Evolutionary conservation across 73 alveolate species (phyloP).

Genomic region (Uronychia binucleata): DNA sequence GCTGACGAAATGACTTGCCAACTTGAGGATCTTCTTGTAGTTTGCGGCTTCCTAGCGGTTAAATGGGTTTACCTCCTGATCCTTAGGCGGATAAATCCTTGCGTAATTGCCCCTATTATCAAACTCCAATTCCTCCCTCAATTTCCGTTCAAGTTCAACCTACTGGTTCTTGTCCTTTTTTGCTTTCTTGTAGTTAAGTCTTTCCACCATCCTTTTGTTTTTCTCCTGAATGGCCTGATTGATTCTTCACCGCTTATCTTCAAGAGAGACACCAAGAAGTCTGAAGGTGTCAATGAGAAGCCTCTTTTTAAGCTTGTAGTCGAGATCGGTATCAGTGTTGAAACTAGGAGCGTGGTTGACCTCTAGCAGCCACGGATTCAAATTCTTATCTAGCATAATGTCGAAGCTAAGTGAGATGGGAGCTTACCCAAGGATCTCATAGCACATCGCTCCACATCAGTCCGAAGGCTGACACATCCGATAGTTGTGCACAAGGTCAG

Average conservation of each 20-base stretch:
- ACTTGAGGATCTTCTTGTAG: neutral
- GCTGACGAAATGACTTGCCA: neutral
- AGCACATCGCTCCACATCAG: constrained; percentile 59
- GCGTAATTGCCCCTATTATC: constrained; percentile 52
- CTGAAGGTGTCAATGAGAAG: constrained; percentile 58
- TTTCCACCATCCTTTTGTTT: constrained; percentile 34
- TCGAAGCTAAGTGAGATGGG: constrained; percentile 18
- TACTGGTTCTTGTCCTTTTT: neutral
- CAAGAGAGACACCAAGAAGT: constrained; percentile 50
- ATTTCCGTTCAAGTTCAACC: neutral
- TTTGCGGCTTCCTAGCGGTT: neutral
- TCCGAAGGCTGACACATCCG: constrained; percentile 70
- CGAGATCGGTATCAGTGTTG: constrained; percentile 75
- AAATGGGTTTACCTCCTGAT: neutral
- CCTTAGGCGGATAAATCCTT: constrained; percentile 37
- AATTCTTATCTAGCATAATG: constrained; percentile 50
- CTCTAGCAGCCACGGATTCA: constrained; percentile 78
- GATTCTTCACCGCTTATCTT: constrained; percentile 38
- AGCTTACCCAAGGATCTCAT: constrained; percentile 56
- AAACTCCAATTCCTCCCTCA: constrained; percentile 29
- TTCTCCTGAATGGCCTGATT: constrained; percentile 20
- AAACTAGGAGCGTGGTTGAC: constrained; percentile 90
- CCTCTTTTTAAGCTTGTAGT: constrained; percentile 45
- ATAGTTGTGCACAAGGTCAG: constrained; percentile 61
- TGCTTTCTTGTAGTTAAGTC: constrained; percentile 34